phyloP scores from a whole-genome alignment of 371 early-diverging fungal species.

The Saksenaea vasiformis region DNA sequence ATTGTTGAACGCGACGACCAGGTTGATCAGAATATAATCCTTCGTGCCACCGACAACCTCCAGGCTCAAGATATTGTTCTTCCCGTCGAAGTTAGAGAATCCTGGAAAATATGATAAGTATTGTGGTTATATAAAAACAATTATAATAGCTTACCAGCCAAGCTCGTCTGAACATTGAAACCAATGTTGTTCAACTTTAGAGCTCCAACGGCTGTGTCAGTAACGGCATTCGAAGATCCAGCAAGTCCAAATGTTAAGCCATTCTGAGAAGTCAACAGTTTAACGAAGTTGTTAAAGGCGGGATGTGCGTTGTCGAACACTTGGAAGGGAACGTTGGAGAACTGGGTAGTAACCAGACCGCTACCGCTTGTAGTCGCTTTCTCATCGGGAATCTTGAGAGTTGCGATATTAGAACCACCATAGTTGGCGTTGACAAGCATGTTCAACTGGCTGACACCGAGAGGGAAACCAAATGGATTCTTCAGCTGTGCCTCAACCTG shows the following conservation, averaged over 20 bases:
- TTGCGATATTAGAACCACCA: constrained; percentile 39
- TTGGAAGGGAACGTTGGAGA: constrained; percentile 50
- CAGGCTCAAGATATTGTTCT: constrained; percentile 38
- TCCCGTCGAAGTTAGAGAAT: constrained; percentile 47
- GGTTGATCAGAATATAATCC: constrained; percentile 35
- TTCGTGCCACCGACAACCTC: constrained; percentile 45
- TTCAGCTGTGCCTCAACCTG: constrained; percentile 51
- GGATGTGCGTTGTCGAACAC: constrained; percentile 30
- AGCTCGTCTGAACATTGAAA: constrained; percentile 48
- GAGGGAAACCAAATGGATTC: constrained; percentile 62
- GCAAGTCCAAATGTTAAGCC: constrained; percentile 48
- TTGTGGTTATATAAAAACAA: not conserved
- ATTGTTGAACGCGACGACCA: constrained; percentile 44
- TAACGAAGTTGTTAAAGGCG: constrained; percentile 47
- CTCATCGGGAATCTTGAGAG: constrained; percentile 48
- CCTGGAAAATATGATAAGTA: constrained; percentile 19
- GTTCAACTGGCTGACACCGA: constrained; percentile 47
- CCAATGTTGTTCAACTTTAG: constrained; percentile 48
- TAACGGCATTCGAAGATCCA: constrained; percentile 52
- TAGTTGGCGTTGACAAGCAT: constrained; percentile 43
- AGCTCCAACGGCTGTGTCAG: constrained; percentile 56
- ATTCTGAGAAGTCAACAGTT: constrained; percentile 41
- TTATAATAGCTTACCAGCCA: constrained; percentile 49
- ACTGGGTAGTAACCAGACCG: constrained; percentile 48
- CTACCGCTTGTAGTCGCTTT: constrained; percentile 43